Evolutionary conservation across 208 protist species (phyloP).

Genomic region (Leishmania aethiopica): DNA sequence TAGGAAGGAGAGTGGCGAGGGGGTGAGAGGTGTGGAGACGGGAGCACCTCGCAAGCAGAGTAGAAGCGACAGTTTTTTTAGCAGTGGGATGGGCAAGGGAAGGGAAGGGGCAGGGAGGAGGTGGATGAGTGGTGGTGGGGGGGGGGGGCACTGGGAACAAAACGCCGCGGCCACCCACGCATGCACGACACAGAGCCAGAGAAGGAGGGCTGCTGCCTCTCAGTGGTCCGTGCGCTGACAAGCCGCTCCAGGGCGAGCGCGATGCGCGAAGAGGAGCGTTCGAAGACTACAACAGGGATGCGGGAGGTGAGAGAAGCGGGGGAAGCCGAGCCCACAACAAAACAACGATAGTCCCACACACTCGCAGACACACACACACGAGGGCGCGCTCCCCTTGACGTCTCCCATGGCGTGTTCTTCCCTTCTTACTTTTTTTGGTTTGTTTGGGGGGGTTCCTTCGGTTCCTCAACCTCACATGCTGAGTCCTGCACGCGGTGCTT

Average conservation of each 20-base stretch:
- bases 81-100: neutral
- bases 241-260: neutral
- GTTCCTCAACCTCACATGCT: too few relatives aligned
- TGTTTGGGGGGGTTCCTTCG: too few relatives aligned
- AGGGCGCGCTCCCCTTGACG: neutral
- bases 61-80: neutral
- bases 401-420: neutral
- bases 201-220: neutral
- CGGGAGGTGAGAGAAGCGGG: neutral
- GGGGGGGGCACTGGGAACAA: neutral
- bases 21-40: neutral
- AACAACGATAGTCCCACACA: neutral
- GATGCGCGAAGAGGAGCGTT: neutral
- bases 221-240: neutral
- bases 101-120: neutral
- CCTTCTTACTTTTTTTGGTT: neutral
- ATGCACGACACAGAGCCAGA: neutral
- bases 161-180: neutral
- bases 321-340: neutral
- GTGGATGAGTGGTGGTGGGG: neutral
- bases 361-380: neutral
- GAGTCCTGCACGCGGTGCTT: too few relatives aligned
- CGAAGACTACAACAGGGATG: neutral
- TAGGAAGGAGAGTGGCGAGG: too few relatives aligned
- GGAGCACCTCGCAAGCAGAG: neutral